A percentile compares a stretch with the other conserved stretches of the same genome.
Conservation (phyloP, 495 filamentous ascomycete genomes). For the Aspergillus sparsus region DNA sequence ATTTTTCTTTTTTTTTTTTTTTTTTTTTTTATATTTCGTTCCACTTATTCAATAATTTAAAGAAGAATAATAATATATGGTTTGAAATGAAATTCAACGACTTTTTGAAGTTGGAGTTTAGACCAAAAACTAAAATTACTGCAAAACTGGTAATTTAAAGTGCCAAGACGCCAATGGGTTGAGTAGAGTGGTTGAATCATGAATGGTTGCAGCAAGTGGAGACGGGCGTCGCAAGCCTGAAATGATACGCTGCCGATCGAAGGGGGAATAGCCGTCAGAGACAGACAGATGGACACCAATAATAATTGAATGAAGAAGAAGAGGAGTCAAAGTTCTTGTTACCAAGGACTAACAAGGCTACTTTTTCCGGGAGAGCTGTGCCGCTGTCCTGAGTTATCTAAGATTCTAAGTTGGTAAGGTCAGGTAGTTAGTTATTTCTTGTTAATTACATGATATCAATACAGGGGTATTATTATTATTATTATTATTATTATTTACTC, state of each 20-base stretch:
- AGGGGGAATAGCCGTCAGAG: not conserved
- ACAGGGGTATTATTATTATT: too few species aligned
- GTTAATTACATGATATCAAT: not conserved
- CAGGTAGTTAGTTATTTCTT: not conserved
- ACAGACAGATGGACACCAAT: not conserved
- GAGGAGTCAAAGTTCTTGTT: too few species aligned
- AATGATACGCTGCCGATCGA: conserved; percentile 4
- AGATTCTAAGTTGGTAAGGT: not conserved
- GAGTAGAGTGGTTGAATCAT: not conserved
- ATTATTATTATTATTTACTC: too few species aligned
- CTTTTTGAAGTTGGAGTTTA: not conserved
- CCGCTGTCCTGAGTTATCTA: not conserved
- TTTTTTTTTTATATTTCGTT: not conserved
- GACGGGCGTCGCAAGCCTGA: conserved; percentile 22
- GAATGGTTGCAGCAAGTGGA: conserved; percentile 14
- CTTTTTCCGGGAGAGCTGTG: not conserved
- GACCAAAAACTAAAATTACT: conserved; percentile 13
- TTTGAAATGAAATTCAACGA: not conserved
- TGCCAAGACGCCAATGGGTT: conserved; percentile 11
- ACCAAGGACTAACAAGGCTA: not conserved
- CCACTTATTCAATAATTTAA: not conserved
- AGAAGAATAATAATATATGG: not conserved
- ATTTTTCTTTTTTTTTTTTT: not conserved
- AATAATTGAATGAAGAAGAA: not conserved
- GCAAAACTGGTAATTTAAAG: not conserved